Percentiles rank a stretch among this genome's conserved stretches.
These are phyloP conservation scores for Saccharomyces hybrid DNA, from an alignment of 1,139 yeast genomes.

Conservation along the genomic window DNA sequence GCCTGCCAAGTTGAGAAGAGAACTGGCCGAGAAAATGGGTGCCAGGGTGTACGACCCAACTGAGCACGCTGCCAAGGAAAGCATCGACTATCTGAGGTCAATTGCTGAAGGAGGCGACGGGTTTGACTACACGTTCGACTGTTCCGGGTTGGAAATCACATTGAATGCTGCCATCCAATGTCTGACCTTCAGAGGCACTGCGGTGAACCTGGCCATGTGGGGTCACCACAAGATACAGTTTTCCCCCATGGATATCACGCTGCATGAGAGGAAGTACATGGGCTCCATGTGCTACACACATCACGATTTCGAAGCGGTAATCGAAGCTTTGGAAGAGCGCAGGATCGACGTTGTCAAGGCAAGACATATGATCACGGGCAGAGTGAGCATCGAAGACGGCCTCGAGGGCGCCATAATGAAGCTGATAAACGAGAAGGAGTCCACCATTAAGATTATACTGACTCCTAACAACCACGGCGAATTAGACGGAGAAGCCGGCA, in stretches of 20 bases:
- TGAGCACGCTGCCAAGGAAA: conserved; percentile 32
- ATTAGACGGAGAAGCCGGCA: conserved; percentile 5
- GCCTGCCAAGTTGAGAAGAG: conserved; percentile 49
- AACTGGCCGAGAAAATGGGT: conserved; percentile 45
- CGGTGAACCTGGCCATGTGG: conserved; percentile 62
- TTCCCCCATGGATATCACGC: conserved; percentile 43
- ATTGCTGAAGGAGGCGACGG: conserved; percentile 46
- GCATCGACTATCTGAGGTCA: conserved; percentile 33
- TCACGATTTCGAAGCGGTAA: conserved; percentile 45
- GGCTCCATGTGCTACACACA: conserved; percentile 48
- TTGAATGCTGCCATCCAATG: conserved; percentile 46
- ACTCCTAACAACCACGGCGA: conserved; percentile 34
- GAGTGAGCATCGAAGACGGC: conserved; percentile 38
- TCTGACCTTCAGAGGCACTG: conserved; percentile 51
- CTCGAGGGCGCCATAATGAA: conserved; percentile 42
- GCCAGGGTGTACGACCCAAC: conserved; percentile 46
- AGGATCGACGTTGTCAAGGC: conserved; percentile 37
- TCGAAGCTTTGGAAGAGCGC: conserved; percentile 39
- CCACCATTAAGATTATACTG: conserved; percentile 43
- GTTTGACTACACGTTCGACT: conserved; percentile 51
- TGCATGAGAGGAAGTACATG: conserved; percentile 39
- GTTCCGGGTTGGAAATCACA: conserved; percentile 54
- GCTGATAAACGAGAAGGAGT: conserved; percentile 41
- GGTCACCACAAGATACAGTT: conserved; percentile 40
- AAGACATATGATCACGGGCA: conserved; percentile 39